Conservation (phyloP, 2,329 filamentous ascomycete genomes). For the Penicillium sp. region DNA sequence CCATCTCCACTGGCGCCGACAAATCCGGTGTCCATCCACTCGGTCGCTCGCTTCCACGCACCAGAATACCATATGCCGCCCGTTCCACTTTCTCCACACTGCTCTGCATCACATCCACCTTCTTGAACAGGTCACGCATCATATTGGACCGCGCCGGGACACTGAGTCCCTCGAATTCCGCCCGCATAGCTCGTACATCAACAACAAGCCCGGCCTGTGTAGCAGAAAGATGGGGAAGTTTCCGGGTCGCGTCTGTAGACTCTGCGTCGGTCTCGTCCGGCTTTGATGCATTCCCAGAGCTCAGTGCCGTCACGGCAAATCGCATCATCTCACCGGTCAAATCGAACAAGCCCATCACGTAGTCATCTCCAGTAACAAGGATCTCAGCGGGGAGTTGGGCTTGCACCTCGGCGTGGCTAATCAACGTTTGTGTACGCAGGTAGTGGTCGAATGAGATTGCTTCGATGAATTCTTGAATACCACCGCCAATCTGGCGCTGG, state of each 20-base stretch:
- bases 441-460: conserved; percentile 88
- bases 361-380: conserved; percentile 75
- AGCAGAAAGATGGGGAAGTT: conserved; percentile 22
- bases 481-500: conserved; percentile 69
- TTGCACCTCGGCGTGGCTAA: conserved; percentile 64
- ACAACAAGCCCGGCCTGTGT: conserved; percentile 67
- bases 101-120: conserved; percentile 80
- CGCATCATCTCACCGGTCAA: conserved; percentile 96
- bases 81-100: conserved; percentile 95
- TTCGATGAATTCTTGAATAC: conserved; percentile 93
- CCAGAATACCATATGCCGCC: conserved; percentile 81
- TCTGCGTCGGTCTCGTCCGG: conserved; percentile 17
- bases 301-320: conserved; percentile 86
- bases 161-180: conserved; percentile 73
- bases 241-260: background rate
- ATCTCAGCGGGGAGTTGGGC: conserved; percentile 52
- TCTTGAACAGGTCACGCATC: conserved; percentile 67
- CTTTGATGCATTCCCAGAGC: conserved; percentile 63
- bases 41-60: conserved; percentile 83
- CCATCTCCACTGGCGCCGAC: conserved; percentile 42
- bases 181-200: conserved; percentile 77
- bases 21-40: conserved; percentile 90
- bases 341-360: conserved; percentile 87
- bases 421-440: conserved; percentile 71
- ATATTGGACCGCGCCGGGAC: conserved; percentile 54